Conservation (phyloP, 441 rosid species). For the Lagerstroemia fauriei region DNA sequence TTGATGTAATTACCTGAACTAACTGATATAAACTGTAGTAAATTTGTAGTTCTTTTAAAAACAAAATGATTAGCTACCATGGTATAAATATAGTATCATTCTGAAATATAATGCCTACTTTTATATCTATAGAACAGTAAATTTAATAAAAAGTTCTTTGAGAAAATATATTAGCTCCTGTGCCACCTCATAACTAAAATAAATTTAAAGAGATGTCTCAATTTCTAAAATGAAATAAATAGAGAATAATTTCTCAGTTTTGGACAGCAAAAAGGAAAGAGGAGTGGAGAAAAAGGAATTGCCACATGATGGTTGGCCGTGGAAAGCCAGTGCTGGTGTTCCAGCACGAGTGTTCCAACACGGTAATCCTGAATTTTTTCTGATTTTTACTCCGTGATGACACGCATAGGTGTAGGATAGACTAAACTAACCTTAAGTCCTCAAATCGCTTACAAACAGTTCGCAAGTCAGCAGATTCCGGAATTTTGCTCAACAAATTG, state of each 20-base stretch:
- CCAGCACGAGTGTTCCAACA: not conserved
- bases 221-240: not conserved
- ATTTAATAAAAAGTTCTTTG: not conserved
- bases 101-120: not conserved
- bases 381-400: not conserved
- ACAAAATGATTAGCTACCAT: not conserved
- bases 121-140: not conserved
- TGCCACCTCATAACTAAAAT: not conserved
- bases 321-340: not conserved
- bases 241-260: not conserved
- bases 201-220: not conserved
- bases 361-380: not conserved
- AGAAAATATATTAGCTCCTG: not conserved
- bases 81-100: not conserved
- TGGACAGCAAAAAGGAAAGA: not conserved
- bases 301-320: not conserved
- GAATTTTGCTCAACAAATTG: slow-evolving; percentile 77
- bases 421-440: slow-evolving; percentile 67
- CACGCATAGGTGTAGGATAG: not conserved
- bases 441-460: slow-evolving; percentile 96
- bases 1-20: not conserved
- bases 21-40: not conserved
- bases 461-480: slow-evolving; percentile 87
- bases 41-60: not conserved
- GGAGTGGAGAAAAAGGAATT: not conserved